Evolutionary conservation across 371 early-diverging fungal genomes (phyloP).

Genomic region (Rhizopus sp.): DNA sequence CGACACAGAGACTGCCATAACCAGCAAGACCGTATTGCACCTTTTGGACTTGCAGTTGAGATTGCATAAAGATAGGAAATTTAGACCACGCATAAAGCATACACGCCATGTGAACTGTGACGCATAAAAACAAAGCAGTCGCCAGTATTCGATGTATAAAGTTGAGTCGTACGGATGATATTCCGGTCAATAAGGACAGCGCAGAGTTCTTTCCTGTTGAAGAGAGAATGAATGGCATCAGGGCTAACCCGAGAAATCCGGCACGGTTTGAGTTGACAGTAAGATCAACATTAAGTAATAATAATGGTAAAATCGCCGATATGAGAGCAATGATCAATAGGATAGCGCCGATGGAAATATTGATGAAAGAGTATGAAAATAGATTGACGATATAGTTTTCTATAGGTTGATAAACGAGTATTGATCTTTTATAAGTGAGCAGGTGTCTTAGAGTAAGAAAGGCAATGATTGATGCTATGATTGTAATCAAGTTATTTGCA

Average conservation of each 20-base stretch:
- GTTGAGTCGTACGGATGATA: constrained; percentile 55
- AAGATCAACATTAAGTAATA: constrained; percentile 46
- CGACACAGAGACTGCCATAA: constrained; percentile 50
- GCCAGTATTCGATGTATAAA: constrained; percentile 56
- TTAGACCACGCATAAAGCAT: constrained; percentile 47
- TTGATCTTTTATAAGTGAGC: background rate
- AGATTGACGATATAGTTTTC: constrained; percentile 52
- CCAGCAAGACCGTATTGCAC: constrained; percentile 58
- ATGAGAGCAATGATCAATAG: constrained; percentile 42
- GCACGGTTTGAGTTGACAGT: constrained; percentile 60
- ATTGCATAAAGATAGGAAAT: constrained; percentile 43
- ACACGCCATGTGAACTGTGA: constrained; percentile 59
- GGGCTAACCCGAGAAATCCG: constrained; percentile 53
- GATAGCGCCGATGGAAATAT: constrained; percentile 51
- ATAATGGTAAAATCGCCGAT: constrained; percentile 40
- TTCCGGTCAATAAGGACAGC: constrained; percentile 51
- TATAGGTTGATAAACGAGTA: constrained; percentile 1
- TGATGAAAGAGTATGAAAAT: constrained; percentile 41
- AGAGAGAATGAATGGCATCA: constrained; percentile 59
- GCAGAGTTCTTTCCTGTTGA: constrained; percentile 64
- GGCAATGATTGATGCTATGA: constrained; percentile 20
- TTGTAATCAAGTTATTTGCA: constrained; percentile 19
- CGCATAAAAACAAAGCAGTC: constrained; percentile 39
- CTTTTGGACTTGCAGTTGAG: constrained; percentile 41
- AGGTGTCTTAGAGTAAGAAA: constrained; percentile 25